Evolutionary conservation across 805 yeast species (phyloP).

Genomic region (Candida pseudoglaebosa): DNA sequence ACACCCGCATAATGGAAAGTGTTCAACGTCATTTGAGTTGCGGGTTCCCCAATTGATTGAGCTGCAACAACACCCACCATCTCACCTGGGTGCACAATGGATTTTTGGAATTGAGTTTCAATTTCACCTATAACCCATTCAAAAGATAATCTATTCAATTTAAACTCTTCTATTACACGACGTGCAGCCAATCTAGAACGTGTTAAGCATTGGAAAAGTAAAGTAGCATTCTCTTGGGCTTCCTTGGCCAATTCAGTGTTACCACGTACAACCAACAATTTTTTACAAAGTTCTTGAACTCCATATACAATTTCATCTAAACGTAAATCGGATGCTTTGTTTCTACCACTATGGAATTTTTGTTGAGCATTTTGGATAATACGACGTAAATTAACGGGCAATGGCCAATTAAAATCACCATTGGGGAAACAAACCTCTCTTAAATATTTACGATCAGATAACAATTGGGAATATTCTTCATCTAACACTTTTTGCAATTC

Average conservation of each 20-base stretch:
- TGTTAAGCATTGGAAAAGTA: constrained; percentile 83
- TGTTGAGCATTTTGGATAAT: constrained; percentile 96
- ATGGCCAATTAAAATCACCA: constrained; percentile 96
- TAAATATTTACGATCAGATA: constrained; percentile 71
- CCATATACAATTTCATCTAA: constrained; percentile 73
- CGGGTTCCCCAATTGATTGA: constrained; percentile 97
- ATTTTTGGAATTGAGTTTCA: constrained; percentile 87
- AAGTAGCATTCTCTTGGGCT: constrained; percentile 90
- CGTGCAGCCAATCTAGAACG: constrained; percentile 90
- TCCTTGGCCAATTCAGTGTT: constrained; percentile 66
- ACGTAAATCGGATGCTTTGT: constrained; percentile 85
- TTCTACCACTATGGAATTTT: constrained; percentile 88
- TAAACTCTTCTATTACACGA: constrained; percentile 88
- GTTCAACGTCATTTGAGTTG: constrained; percentile 95
- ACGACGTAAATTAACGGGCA: constrained; percentile 96
- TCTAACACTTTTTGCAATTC: constrained; percentile 78
- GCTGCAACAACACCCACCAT: constrained; percentile 99
- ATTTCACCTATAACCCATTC: constrained; percentile 96
- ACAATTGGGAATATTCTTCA: constrained; percentile 75
- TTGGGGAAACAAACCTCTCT: constrained; percentile 79
- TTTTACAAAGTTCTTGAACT: constrained; percentile 64
- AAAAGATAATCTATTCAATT: constrained; percentile 78
- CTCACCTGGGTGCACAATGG: constrained; percentile 94
- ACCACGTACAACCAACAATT: constrained; percentile 79
- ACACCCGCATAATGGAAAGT: constrained; percentile 99